Evolutionary conservation across 129 eudicot species (phyloP).

Genomic region (Silybum marianum): DNA sequence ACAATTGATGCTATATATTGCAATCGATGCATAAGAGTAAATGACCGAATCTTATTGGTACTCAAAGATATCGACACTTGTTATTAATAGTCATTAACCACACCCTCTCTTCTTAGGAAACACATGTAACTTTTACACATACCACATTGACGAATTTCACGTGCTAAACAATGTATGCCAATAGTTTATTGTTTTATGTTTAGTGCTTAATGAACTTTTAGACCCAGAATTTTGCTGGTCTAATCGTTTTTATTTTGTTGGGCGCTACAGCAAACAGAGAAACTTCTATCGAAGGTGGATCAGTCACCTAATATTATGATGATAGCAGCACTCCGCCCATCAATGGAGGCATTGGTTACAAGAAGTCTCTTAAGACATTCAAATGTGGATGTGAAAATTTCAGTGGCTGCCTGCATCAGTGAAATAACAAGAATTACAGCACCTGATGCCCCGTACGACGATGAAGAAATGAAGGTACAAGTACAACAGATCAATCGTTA

Average conservation of each 20-base stretch:
- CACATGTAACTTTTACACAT: not conserved
- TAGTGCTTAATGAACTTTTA: conserved; percentile 3
- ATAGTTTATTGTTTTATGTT: not conserved
- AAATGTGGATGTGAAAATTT: conserved; percentile 68
- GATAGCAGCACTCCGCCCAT: conserved; percentile 56
- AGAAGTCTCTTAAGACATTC: conserved; percentile 64
- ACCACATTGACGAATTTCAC: not conserved
- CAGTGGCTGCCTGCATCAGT: conserved; percentile 81
- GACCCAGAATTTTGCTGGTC: not conserved
- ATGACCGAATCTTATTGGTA: not conserved
- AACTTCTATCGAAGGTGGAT: conserved; percentile 62
- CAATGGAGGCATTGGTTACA: conserved; percentile 53
- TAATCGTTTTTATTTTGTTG: conserved; percentile 20
- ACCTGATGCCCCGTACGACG: conserved; percentile 90
- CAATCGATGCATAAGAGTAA: not conserved
- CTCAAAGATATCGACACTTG: not conserved
- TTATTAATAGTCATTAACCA: not conserved
- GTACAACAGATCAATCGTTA: conserved; percentile 33
- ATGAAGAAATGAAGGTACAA: conserved; percentile 82
- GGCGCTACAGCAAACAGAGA: conserved; percentile 56
- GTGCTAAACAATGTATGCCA: not conserved
- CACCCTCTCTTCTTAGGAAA: not conserved
- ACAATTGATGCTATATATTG: not conserved
- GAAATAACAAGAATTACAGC: conserved; percentile 95
- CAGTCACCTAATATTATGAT: conserved; percentile 73